Percentiles rank a stretch among this genome's conserved stretches.
Evolutionary conservation across 2,329 filamentous ascomycete genomes (phyloP).

Genomic region (Tolypocladium tundrense): DNA sequence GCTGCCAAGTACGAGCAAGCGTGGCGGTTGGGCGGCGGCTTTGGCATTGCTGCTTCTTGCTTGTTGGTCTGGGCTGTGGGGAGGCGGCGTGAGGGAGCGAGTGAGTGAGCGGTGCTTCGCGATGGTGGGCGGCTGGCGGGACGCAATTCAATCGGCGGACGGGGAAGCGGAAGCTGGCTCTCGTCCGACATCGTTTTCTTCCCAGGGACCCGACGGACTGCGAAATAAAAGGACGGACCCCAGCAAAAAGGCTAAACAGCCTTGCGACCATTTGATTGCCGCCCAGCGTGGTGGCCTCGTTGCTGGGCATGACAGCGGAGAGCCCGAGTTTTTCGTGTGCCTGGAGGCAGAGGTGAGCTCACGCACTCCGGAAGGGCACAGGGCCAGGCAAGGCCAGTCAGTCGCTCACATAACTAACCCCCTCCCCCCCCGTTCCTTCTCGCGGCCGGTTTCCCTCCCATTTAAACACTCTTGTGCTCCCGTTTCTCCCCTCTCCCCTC

Average conservation of each 20-base stretch:
- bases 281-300: not conserved
- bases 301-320: not conserved
- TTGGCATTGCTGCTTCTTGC: not conserved
- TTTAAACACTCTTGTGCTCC: slow-evolving; percentile 8
- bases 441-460: slow-evolving; percentile 14
- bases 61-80: not conserved
- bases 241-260: not conserved
- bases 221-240: not conserved
- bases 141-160: not conserved
- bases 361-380: not conserved
- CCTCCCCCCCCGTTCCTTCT: slow-evolving; percentile 21
- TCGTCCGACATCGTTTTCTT: not conserved
- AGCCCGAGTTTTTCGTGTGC: not conserved
- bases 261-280: not conserved
- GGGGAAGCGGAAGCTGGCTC: not conserved
- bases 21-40: not conserved
- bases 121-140: not conserved
- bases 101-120: not conserved
- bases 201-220: not conserved
- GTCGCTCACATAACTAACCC: slow-evolving; percentile 25
- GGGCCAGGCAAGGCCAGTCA: slow-evolving; percentile 1
- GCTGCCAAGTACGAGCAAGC: not conserved
- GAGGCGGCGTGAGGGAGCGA: not conserved
- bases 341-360: not conserved
- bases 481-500: slow-evolving; percentile 4